phyloP scores from a whole-genome alignment of 1,284 basidiomycete genomes.

The Tilletia walkeri region DNA sequence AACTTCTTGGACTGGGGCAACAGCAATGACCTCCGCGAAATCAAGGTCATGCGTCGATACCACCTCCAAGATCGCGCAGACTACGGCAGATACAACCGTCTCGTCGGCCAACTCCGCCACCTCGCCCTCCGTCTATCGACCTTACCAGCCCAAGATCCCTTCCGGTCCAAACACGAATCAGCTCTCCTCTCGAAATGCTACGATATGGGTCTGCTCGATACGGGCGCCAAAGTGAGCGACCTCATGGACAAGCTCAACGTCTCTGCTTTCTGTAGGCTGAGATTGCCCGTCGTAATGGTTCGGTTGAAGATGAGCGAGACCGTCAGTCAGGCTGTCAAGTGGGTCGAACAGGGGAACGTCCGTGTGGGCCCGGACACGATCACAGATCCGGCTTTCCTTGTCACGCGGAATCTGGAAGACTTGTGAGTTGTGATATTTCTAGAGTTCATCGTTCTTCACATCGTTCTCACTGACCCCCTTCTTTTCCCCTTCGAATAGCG shows the following conservation, averaged over 20 bases:
- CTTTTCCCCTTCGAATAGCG: constrained; percentile 53
- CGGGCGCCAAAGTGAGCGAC: constrained; percentile 60
- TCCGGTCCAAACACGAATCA: constrained; percentile 78
- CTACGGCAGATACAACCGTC: constrained; percentile 88
- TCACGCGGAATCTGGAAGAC: constrained; percentile 93
- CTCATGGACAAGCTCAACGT: constrained; percentile 81
- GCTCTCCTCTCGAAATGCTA: constrained; percentile 91
- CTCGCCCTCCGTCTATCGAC: constrained; percentile 83
- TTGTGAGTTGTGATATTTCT: constrained; percentile 59
- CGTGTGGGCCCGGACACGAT: constrained; percentile 93
- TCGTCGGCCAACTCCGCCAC: constrained; percentile 82
- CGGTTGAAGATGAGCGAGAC: constrained; percentile 74
- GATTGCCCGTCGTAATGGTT: constrained; percentile 89
- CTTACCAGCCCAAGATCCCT: constrained; percentile 85
- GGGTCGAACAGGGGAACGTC: constrained; percentile 97
- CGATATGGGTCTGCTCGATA: constrained; percentile 85
- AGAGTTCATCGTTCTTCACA: background rate
- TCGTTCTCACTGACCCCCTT: background rate
- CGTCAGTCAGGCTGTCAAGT: constrained; percentile 77
- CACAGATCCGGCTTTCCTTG: constrained; percentile 93
- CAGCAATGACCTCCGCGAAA: constrained; percentile 85
- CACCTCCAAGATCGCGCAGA: constrained; percentile 73
- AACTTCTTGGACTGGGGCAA: constrained; percentile 81
- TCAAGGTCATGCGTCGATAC: constrained; percentile 91
- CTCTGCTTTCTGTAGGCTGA: constrained; percentile 83